Percentiles rank a stretch among this genome's conserved stretches.
These are phyloP conservation scores for Melaleuca alternifolia DNA, from an alignment of 345 rosid species.

Conservation along the genomic window DNA sequence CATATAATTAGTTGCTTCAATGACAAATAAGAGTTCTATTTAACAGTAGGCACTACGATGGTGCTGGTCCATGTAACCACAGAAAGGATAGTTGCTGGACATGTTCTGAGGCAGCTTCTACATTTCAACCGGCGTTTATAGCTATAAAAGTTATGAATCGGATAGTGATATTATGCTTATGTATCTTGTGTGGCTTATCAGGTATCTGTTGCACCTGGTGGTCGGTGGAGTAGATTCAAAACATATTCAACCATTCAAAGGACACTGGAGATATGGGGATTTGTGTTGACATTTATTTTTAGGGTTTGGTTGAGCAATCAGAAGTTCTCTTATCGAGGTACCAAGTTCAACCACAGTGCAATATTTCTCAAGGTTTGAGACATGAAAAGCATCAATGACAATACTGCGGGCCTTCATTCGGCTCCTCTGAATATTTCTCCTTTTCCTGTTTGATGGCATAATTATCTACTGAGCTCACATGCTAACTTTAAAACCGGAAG, in stretches of 20 bases:
- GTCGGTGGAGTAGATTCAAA: slow-evolving; percentile 95
- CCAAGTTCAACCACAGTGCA: not conserved
- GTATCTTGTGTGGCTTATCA: slow-evolving; percentile 11
- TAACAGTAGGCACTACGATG: not conserved
- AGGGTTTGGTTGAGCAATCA: slow-evolving; percentile 75
- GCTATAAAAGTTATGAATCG: not conserved
- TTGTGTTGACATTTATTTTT: slow-evolving; percentile 58
- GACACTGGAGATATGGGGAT: slow-evolving; percentile 97
- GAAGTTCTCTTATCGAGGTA: slow-evolving; percentile 87
- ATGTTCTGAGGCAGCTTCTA: not conserved
- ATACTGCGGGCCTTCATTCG: not conserved
- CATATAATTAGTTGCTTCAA: not conserved
- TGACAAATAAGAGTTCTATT: not conserved
- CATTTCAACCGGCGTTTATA: not conserved
- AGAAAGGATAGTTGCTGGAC: not conserved
- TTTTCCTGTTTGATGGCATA: not conserved
- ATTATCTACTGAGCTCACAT: not conserved
- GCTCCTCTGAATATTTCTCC: not conserved
- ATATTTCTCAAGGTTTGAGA: not conserved
- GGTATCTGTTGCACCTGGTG: slow-evolving; percentile 97
- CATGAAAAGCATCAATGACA: not conserved
- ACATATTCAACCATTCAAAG: slow-evolving; percentile 91
- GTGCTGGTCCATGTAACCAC: not conserved
- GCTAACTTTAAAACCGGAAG: not conserved
- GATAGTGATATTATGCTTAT: not conserved